Conservation (phyloP, 169 alveolate genomes). For the Plasmodium gonderi region DNA sequence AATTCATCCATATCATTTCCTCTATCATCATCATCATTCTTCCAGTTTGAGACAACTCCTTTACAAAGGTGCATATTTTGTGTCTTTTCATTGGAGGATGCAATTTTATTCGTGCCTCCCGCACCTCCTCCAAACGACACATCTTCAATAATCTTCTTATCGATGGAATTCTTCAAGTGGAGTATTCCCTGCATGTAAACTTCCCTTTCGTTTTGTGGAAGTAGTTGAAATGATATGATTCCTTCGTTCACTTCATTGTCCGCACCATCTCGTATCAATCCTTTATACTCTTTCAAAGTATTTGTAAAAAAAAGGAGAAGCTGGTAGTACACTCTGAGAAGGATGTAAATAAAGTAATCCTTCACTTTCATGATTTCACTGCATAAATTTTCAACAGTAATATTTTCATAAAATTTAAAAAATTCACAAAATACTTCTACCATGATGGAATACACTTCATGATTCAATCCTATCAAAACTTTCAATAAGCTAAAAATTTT, state of each 20-base stretch:
- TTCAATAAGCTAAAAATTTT: neutral
- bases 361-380: constrained; percentile 8
- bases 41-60: neutral
- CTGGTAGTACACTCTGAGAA: constrained; percentile 17
- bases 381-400: constrained; percentile 8
- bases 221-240: constrained; percentile 5
- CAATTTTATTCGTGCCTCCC: neutral
- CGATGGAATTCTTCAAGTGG: neutral
- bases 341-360: constrained; percentile 26
- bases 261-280: neutral
- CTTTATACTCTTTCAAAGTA: constrained; percentile 29
- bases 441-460: constrained; percentile 19
- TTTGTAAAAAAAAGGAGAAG: constrained; percentile 12
- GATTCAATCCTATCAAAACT: constrained; percentile 10
- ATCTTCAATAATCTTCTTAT: neutral
- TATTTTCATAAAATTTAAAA: constrained; percentile 21
- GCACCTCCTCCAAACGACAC: neutral
- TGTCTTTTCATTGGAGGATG: too few species aligned
- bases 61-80: neutral
- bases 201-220: neutral
- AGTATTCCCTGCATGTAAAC: constrained; percentile 1
- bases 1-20: neutral
- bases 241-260: constrained; percentile 5
- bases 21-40: neutral
- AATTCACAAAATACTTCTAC: constrained; percentile 18